Base-by-base conservation (phyloP, 306 rosid genomes). In the Comarum palustre region DNA sequence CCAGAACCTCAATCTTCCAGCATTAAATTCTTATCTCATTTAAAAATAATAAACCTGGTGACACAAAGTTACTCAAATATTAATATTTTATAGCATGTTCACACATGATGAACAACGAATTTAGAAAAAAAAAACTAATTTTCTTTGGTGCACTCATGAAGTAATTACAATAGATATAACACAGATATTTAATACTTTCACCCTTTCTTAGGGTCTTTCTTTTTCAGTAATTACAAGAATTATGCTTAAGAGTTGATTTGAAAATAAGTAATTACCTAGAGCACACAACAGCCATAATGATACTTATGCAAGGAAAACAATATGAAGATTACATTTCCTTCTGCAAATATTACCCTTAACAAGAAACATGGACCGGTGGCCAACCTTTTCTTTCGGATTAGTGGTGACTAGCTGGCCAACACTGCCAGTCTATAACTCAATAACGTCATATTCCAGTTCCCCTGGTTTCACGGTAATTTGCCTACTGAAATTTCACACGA, bases 201-300 rank as follows among this genome's bases (percentile, higher is more conserved):
- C 61, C 61, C 61, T 22, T 58, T 58, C 10, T 58, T 27, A 38
- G 13, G n/a, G 15, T 58, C 20, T 20, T 24, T 25, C 10, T 25
- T 27, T 12, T 25, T 27, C 38, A 58, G 6, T 5, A 58, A 32
- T 29, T 1, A 8, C 19, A 59, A 5, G 4, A 16, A 8, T 71
- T 25, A 70, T 52, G 64, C 36, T 32, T 5, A 50, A 31, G 61
- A 69, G 60, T 69, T 69, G 24, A 34, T 32, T 6, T 50, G 61
- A 22, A 34, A 71, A 39, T 25, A 71, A 46, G 17, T 43, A 39
- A 41, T 54, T 54, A 22, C 16, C 24, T 14, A 51, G 64, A 52
- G 34, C 6, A 31, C 8, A 52, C 12, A 36, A 8, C 16, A 36
- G 34, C 39, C 50, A 22, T 32, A 50, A 32, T 50, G 45, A 22